phyloP scores from a whole-genome alignment of 495 filamentous ascomycete species.

The Eremomyces bilateralis region DNA sequence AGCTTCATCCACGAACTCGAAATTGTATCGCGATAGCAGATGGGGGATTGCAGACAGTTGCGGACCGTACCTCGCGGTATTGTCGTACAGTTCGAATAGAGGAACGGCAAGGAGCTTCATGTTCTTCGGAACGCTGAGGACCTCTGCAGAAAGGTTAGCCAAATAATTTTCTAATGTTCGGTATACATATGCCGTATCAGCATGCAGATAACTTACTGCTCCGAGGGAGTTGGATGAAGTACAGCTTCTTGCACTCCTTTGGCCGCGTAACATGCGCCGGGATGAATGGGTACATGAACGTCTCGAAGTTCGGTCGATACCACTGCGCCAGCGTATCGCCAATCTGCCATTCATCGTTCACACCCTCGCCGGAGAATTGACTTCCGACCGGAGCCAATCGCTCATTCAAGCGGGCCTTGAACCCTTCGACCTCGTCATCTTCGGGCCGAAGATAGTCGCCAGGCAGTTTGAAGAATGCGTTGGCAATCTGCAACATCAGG shows the following conservation, averaged over 20 bases:
- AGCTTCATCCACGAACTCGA: conserved; percentile 93
- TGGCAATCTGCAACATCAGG: conserved; percentile 95
- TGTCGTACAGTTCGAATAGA: conserved; percentile 93
- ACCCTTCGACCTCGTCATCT: conserved; percentile 79
- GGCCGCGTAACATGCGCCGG: conserved; percentile 87
- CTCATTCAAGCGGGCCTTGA: conserved; percentile 81
- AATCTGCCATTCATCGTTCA: conserved; percentile 79
- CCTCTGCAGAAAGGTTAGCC: conserved; percentile 33
- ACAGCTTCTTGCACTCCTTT: conserved; percentile 98
- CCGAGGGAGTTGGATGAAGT: conserved; percentile 81
- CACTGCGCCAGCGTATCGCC: conserved; percentile 89
- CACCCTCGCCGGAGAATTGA: conserved; percentile 68
- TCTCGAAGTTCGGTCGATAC: conserved; percentile 98
- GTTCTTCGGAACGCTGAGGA: conserved; percentile 95
- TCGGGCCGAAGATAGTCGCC: conserved; percentile 86
- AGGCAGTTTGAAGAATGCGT: conserved; percentile 97
- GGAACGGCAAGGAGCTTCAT: conserved; percentile 97
- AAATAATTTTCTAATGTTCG: no score
- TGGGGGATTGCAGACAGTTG: conserved; percentile 93
- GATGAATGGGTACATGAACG: conserved; percentile 98
- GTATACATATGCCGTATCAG: no score
- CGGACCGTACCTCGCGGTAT: conserved; percentile 81
- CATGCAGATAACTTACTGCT: conserved; percentile 38
- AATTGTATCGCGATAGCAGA: conserved; percentile 80
- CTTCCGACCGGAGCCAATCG: conserved; percentile 76